These are phyloP conservation scores for Tylopilus intermedius DNA, from an alignment of 768 basidiomycete species.

Conservation along the genomic window DNA sequence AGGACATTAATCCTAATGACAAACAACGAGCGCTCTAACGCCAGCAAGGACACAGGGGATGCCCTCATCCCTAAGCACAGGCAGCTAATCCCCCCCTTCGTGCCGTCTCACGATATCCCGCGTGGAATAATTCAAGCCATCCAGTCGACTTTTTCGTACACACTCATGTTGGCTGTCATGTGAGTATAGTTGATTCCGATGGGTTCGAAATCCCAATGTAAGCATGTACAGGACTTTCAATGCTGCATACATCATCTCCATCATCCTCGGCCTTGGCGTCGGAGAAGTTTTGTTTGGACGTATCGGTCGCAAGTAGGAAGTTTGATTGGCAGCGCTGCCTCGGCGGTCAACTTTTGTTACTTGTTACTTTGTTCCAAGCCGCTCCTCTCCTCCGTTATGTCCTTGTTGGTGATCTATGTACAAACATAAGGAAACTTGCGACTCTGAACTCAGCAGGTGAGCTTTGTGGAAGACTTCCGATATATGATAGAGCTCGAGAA, in stretches of 20 bases:
- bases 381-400: neutral
- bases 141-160: slow-evolving; percentile 60
- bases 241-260: slow-evolving; percentile 67
- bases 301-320: slow-evolving; percentile 26
- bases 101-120: slow-evolving; percentile 58
- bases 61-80: slow-evolving; percentile 7
- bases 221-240: slow-evolving; percentile 68
- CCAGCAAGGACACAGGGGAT: neutral
- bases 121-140: slow-evolving; percentile 62
- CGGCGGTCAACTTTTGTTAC: neutral
- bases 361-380: neutral
- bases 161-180: slow-evolving; percentile 82
- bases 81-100: slow-evolving; percentile 54
- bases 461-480: too few species aligned
- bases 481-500: too few species aligned
- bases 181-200: slow-evolving; percentile 32
- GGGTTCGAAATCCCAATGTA: slow-evolving; percentile 3
- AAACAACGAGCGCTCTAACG: neutral
- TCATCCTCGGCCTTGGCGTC: slow-evolving; percentile 63
- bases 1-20: slow-evolving; percentile 12
- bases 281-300: slow-evolving; percentile 48
- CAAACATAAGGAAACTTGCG: neutral
- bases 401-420: neutral
- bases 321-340: neutral
- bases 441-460: too few species aligned